These are phyloP conservation scores for Calocybe gangraenosa DNA, from an alignment of 768 basidiomycete species.

Conservation along the genomic window DNA sequence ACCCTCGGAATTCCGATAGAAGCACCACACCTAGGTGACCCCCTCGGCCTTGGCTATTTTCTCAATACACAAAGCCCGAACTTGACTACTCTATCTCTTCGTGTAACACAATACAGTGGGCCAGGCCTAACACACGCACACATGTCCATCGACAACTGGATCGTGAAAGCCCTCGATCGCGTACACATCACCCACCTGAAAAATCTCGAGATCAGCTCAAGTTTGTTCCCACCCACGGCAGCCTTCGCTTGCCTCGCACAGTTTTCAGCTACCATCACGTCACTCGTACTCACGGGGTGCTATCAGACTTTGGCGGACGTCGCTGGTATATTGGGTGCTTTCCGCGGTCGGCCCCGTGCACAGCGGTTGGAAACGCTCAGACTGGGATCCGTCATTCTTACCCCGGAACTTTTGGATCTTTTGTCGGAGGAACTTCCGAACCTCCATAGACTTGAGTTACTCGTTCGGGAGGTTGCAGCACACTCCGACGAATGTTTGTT, in stretches of 20 bases:
- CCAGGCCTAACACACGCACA: slow-evolving; percentile 22
- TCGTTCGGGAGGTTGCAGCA: slow-evolving; percentile 35
- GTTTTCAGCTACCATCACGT: slow-evolving; percentile 29
- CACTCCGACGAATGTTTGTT: slow-evolving; percentile 17
- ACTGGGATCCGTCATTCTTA: slow-evolving; percentile 36
- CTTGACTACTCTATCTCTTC: slow-evolving; percentile 34
- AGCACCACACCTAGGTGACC: slow-evolving; percentile 37
- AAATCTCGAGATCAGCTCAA: slow-evolving; percentile 18
- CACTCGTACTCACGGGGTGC: slow-evolving; percentile 35
- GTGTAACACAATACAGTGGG: slow-evolving; percentile 39
- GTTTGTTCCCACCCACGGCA: slow-evolving; percentile 29
- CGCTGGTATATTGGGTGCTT: slow-evolving; percentile 23
- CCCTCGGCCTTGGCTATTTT: slow-evolving; percentile 31
- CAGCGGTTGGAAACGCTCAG: slow-evolving; percentile 28
- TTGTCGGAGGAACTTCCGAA: slow-evolving; percentile 32
- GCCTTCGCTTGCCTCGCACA: slow-evolving; percentile 41
- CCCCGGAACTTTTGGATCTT: slow-evolving; percentile 38
- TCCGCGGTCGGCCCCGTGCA: slow-evolving; percentile 15
- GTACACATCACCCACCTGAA: slow-evolving; percentile 22
- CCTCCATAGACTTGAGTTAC: slow-evolving; percentile 32
- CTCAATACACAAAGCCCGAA: slow-evolving; percentile 30
- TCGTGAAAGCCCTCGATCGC: slow-evolving; percentile 23
- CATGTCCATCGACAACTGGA: slow-evolving; percentile 32
- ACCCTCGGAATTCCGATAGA: slow-evolving; percentile 38
- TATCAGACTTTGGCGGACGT: slow-evolving; percentile 34